Evolutionary conservation across 1,139 yeast genomes (phyloP).

Genomic region (Kodamaea arcana): DNA sequence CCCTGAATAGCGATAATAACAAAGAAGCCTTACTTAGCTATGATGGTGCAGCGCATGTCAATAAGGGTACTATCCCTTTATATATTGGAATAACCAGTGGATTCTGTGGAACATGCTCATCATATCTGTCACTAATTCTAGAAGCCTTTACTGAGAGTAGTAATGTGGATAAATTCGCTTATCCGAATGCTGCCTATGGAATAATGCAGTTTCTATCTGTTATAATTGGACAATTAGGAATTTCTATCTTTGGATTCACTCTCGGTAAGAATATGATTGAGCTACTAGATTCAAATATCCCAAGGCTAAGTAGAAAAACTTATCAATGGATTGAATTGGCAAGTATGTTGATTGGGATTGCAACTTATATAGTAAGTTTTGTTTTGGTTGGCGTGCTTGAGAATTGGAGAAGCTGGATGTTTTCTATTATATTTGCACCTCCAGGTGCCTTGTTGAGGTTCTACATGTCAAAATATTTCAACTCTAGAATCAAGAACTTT

Average conservation of each 20-base stretch:
- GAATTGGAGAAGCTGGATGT: conserved; percentile 62
- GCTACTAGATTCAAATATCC: conserved; percentile 14
- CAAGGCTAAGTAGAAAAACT: conserved; percentile 17
- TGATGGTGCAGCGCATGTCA: no score
- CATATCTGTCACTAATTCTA: conserved; percentile 69
- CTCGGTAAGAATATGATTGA: conserved; percentile 29
- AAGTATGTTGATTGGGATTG: conserved; percentile 23
- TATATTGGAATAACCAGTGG: conserved; percentile 74
- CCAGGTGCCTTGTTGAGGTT: conserved; percentile 61
- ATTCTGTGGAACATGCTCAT: conserved; percentile 80
- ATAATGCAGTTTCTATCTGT: conserved; percentile 57
- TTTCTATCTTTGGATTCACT: conserved; percentile 32
- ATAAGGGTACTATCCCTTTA: conserved; percentile 45
- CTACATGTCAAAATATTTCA: conserved; percentile 48
- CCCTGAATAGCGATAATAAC: no score
- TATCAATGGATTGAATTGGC: conserved; percentile 18
- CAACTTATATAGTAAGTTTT: conserved; percentile 37
- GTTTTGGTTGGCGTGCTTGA: conserved; percentile 39
- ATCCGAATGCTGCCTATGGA: conserved; percentile 74
- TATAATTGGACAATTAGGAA: conserved; percentile 29
- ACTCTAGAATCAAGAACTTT: conserved; percentile 38
- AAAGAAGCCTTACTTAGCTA: no score
- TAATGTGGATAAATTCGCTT: conserved; percentile 35
- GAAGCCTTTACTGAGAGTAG: conserved; percentile 58
- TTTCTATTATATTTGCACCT: conserved; percentile 57